Evolutionary conservation across 768 basidiomycete species (phyloP).

Genomic region (Mycena sanguinolenta): DNA sequence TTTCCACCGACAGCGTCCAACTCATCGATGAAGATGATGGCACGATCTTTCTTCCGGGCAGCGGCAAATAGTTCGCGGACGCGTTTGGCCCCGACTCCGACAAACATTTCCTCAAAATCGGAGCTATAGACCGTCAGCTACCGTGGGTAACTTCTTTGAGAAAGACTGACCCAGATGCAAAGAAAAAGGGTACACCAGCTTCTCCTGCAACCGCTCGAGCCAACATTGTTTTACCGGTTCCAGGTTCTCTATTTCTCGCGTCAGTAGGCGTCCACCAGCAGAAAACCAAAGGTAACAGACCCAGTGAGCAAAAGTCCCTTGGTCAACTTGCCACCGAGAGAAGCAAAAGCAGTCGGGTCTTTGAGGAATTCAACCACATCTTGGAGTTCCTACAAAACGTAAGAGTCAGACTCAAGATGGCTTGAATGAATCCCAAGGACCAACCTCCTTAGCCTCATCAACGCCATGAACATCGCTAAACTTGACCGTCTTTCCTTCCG

Average conservation of each 20-base stretch:
- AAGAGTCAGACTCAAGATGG: slow-evolving; percentile 16
- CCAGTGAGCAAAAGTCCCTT: slow-evolving; percentile 95
- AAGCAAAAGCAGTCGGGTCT: slow-evolving; percentile 90
- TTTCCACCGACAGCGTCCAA: slow-evolving; percentile 94
- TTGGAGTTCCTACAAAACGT: slow-evolving; percentile 78
- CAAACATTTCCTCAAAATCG: slow-evolving; percentile 99
- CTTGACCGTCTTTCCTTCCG: slow-evolving; percentile 84
- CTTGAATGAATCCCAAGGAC: not conserved
- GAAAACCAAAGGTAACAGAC: slow-evolving; percentile 45
- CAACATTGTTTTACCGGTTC: slow-evolving; percentile 99
- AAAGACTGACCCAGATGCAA: slow-evolving; percentile 83
- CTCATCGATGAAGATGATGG: slow-evolving; percentile 99
- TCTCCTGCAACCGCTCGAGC: slow-evolving; percentile 98
- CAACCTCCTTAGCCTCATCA: slow-evolving; percentile 94
- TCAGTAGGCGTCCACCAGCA: slow-evolving; percentile 5
- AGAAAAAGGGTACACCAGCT: slow-evolving; percentile 97
- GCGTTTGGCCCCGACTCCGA: slow-evolving; percentile 94
- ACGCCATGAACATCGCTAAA: slow-evolving; percentile 98
- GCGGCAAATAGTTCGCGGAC: slow-evolving; percentile 95
- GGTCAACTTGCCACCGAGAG: slow-evolving; percentile 93
- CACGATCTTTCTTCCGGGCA: slow-evolving; percentile 93
- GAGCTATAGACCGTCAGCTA: slow-evolving; percentile 60
- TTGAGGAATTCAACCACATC: slow-evolving; percentile 96
- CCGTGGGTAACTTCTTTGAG: slow-evolving; percentile 11
- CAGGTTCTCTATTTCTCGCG: slow-evolving; percentile 68